These are phyloP conservation scores for Hypomyces rosellus DNA, from an alignment of 2,329 filamentous ascomycete genomes.

Conservation along the genomic window DNA sequence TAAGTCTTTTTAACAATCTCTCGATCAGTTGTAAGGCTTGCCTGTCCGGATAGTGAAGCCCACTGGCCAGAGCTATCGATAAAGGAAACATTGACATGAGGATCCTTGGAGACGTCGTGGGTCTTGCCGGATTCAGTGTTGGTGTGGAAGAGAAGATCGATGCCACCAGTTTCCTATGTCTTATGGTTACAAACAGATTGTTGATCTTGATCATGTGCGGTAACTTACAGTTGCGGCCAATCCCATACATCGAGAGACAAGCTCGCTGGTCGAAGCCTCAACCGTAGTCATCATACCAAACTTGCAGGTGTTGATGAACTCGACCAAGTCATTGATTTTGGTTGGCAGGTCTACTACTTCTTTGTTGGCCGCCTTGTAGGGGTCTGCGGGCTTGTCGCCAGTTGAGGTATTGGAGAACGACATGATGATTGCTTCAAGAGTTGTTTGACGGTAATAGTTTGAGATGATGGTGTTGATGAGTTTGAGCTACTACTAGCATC, in stretches of 20 bases:
- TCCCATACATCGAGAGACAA: slow-evolving; percentile 83
- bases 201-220: not conserved
- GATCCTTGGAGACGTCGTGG: slow-evolving; percentile 65
- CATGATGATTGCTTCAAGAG: slow-evolving; percentile 30
- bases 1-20: slow-evolving; percentile 68
- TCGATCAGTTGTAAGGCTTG: slow-evolving; percentile 63
- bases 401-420: slow-evolving; percentile 49
- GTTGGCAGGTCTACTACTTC: slow-evolving; percentile 58
- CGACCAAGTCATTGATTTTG: slow-evolving; percentile 67
- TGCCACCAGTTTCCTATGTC: slow-evolving; percentile 63
- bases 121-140: slow-evolving; percentile 89
- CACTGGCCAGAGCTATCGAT: slow-evolving; percentile 71
- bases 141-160: slow-evolving; percentile 84
- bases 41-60: slow-evolving; percentile 76
- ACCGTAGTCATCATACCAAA: slow-evolving; percentile 87
- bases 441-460: no score
- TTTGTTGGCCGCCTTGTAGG: slow-evolving; percentile 72
- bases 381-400: slow-evolving; percentile 60
- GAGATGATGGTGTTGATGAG: no score
- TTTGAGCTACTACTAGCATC: no score
- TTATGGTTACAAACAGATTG: not conserved
- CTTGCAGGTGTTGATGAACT: slow-evolving; percentile 67
- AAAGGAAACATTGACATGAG: slow-evolving; percentile 76
- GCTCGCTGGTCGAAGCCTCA: slow-evolving; percentile 54
- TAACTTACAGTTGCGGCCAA: slow-evolving; percentile 64